Percentiles rank a stretch among this genome's conserved stretches.
Conservation (phyloP, 2,329 filamentous ascomycete species). For the Trichoderma koningiopsis region DNA sequence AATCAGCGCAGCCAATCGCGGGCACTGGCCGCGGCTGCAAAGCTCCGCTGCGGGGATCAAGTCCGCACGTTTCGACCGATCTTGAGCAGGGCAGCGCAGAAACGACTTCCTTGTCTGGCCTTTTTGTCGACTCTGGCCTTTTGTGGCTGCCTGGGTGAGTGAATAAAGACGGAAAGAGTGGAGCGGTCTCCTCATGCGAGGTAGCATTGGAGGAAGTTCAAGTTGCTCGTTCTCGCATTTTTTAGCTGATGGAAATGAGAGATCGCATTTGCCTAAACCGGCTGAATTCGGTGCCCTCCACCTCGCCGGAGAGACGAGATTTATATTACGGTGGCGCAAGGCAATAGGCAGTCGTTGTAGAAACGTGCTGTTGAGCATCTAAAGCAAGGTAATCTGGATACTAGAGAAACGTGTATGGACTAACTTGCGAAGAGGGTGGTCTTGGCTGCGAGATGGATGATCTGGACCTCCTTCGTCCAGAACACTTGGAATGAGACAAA, state of each 20-base stretch:
- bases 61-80: slow-evolving; percentile 23
- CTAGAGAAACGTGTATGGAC: not conserved
- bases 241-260: slow-evolving; percentile 5
- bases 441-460: not conserved
- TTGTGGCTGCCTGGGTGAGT: slow-evolving; percentile 9
- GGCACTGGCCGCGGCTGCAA: not conserved
- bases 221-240: not conserved
- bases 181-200: not conserved
- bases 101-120: not conserved
- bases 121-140: not conserved
- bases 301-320: not conserved
- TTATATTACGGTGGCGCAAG: not conserved
- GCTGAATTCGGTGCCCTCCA: not conserved
- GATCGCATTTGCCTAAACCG: slow-evolving; percentile 15
- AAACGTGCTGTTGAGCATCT: not conserved
- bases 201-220: slow-evolving; percentile 8
- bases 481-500: not conserved
- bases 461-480: not conserved
- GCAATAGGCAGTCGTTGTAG: not conserved
- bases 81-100: not conserved
- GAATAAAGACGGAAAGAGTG: slow-evolving; percentile 17
- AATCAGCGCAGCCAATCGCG: slow-evolving; percentile 23
- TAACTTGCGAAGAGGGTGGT: not conserved
- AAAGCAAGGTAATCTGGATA: not conserved
- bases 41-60: slow-evolving; percentile 19